phyloP scores from a whole-genome alignment of 192 early-diverging fungal genomes.

The Rhizophagus prolifer region DNA sequence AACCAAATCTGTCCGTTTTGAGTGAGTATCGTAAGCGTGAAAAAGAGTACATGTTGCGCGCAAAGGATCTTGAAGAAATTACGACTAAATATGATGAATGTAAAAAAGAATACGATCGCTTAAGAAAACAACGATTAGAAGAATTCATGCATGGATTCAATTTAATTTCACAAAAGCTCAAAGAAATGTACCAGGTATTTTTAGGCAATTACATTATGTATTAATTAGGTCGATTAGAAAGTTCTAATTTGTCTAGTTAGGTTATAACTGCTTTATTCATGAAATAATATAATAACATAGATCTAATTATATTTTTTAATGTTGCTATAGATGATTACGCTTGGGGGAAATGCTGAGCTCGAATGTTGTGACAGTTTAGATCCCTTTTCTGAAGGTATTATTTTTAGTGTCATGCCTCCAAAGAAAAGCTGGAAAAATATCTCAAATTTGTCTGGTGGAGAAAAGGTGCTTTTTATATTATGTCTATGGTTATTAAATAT shows the following conservation, averaged over 20 bases:
- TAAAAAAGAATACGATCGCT: constrained; percentile 70
- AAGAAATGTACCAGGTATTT: constrained; percentile 97
- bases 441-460: constrained; percentile 96
- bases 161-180: constrained; percentile 88
- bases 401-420: constrained; percentile 99
- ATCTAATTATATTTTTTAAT: background rate
- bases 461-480: constrained; percentile 70
- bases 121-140: constrained; percentile 76
- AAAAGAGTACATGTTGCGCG: constrained; percentile 68
- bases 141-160: constrained; percentile 97
- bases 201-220: too few species aligned
- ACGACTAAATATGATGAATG: constrained; percentile 71
- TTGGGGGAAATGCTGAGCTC: constrained; percentile 97
- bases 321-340: constrained; percentile 80
- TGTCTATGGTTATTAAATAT: background rate
- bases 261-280: too few species aligned
- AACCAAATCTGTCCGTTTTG: constrained; percentile 87
- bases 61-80: constrained; percentile 72
- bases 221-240: too few species aligned
- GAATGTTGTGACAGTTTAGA: constrained; percentile 97
- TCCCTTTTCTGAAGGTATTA: constrained; percentile 97
- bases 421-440: constrained; percentile 99
- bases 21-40: constrained; percentile 82
- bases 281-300: too few species aligned
- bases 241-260: too few species aligned